Evolutionary conservation across 2,329 filamentous ascomycete species (phyloP).

Genomic region (Colletotrichum coccodes): DNA sequence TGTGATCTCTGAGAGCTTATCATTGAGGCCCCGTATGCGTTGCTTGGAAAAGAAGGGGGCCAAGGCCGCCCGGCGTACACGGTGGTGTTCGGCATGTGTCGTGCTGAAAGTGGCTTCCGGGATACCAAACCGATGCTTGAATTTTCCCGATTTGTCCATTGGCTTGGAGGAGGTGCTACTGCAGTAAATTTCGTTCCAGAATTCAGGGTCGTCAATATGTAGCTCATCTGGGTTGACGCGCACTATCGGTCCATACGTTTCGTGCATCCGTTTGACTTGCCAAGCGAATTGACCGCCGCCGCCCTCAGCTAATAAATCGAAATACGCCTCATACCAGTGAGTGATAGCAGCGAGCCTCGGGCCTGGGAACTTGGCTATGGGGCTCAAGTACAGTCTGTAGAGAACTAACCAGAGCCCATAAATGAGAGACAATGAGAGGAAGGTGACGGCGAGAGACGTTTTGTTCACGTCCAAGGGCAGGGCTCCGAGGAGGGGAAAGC

Average conservation of each 20-base stretch:
- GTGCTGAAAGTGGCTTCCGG: conserved; percentile 41
- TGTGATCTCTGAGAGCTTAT: conserved; percentile 17
- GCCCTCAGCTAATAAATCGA: conserved; percentile 3
- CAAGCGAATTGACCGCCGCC: conserved; percentile 11
- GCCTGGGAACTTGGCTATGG: conserved; percentile 36
- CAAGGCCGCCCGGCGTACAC: conserved; percentile 45
- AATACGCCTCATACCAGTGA: conserved; percentile 15
- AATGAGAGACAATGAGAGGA: too few species aligned
- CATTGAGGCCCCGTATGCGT: conserved; percentile 17
- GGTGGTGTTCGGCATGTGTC: conserved; percentile 45
- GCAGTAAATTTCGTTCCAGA: conserved; percentile 38
- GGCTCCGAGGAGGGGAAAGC: too few species aligned
- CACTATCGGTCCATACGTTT: conserved; percentile 42
- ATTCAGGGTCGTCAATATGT: conserved; percentile 39
- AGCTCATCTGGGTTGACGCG: conserved; percentile 48
- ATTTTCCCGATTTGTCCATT: background rate
- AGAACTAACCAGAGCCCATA: conserved; percentile 16
- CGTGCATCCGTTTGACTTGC: conserved; percentile 24
- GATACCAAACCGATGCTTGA: conserved; percentile 18
- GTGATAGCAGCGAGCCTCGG: conserved; percentile 35
- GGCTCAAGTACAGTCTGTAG: conserved; percentile 36
- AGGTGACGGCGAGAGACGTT: too few species aligned
- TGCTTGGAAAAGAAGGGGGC: conserved; percentile 47
- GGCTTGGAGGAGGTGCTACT: conserved; percentile 13
- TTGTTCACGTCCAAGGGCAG: too few species aligned